These are phyloP conservation scores for Pseudogymnoascus sp. DNA, from an alignment of 2,329 filamentous ascomycete genomes.

Conservation along the genomic window DNA sequence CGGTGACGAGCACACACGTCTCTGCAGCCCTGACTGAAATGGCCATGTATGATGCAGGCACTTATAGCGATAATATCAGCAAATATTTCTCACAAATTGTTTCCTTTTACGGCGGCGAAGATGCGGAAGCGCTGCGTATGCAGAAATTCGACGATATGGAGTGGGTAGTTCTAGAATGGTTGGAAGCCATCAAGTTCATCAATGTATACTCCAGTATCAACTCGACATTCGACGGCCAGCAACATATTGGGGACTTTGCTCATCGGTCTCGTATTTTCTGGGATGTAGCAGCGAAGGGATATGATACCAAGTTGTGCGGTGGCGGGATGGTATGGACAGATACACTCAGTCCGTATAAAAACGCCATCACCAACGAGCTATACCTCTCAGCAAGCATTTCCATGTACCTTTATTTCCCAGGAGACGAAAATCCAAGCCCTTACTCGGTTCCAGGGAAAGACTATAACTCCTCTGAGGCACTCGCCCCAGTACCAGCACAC, in stretches of 20 bases:
- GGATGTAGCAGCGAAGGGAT: slow-evolving; percentile 68
- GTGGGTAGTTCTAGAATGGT: slow-evolving; percentile 89
- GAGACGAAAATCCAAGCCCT: slow-evolving; percentile 65
- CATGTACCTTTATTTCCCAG: slow-evolving; percentile 87
- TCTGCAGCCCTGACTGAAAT: slow-evolving; percentile 52
- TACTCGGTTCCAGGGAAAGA: slow-evolving; percentile 36
- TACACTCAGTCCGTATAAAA: slow-evolving; percentile 75
- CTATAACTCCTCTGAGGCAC: slow-evolving; percentile 8
- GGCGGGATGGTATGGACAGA: slow-evolving; percentile 93
- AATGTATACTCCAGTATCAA: slow-evolving; percentile 57
- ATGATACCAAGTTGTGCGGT: slow-evolving; percentile 71
- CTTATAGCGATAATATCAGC: slow-evolving; percentile 69
- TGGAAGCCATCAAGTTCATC: slow-evolving; percentile 73
- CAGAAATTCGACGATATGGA: slow-evolving; percentile 90
- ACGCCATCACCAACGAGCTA: slow-evolving; percentile 90
- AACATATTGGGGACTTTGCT: slow-evolving; percentile 69
- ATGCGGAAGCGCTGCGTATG: slow-evolving; percentile 63
- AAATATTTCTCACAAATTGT: slow-evolving; percentile 70
- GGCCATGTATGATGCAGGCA: slow-evolving; percentile 13
- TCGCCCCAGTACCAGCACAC: slow-evolving; percentile 29
- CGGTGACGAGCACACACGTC: slow-evolving; percentile 72
- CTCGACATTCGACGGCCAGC: slow-evolving; percentile 66
- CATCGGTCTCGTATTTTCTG: slow-evolving; percentile 81
- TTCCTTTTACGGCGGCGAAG: slow-evolving; percentile 79
- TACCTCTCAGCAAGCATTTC: slow-evolving; percentile 75